These are phyloP conservation scores for Globisporangium middletonii DNA, from an alignment of 352 stramenopile genomes.

Conservation along the genomic window DNA sequence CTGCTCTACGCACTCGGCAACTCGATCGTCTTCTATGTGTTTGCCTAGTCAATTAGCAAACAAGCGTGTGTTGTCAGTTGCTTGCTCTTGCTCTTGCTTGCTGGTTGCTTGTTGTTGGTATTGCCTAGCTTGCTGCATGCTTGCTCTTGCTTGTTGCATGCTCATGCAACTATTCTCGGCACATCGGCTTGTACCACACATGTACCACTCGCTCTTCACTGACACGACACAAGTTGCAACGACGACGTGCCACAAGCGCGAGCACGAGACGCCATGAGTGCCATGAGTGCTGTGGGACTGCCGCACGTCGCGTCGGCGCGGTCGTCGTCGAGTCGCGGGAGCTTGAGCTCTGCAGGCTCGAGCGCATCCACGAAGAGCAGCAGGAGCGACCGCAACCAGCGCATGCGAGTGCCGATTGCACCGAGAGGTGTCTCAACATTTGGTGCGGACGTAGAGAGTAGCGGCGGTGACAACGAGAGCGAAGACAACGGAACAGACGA, in stretches of 20 bases:
- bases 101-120: no score
- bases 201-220: no score
- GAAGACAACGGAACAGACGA: not conserved
- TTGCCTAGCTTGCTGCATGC: no score
- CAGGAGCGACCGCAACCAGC: slow-evolving; percentile 23
- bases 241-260: not conserved
- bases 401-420: slow-evolving; percentile 8
- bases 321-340: slow-evolving; percentile 34
- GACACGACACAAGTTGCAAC: not conserved
- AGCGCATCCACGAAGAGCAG: slow-evolving; percentile 28
- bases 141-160: no score
- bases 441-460: not conserved
- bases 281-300: slow-evolving; percentile 36
- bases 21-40: slow-evolving; percentile 69
- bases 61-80: no score
- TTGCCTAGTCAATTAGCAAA: slow-evolving; percentile 24
- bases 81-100: no score
- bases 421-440: not conserved
- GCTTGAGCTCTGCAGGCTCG: slow-evolving; percentile 39
- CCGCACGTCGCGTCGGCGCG: slow-evolving; percentile 41
- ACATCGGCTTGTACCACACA: no score
- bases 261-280: slow-evolving; percentile 11
- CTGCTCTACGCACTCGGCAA: slow-evolving; percentile 64
- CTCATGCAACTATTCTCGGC: no score
- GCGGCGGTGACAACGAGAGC: not conserved